These are phyloP conservation scores for Globisporangium okanoganense DNA, from an alignment of 352 stramenopile genomes.

Conservation along the genomic window DNA sequence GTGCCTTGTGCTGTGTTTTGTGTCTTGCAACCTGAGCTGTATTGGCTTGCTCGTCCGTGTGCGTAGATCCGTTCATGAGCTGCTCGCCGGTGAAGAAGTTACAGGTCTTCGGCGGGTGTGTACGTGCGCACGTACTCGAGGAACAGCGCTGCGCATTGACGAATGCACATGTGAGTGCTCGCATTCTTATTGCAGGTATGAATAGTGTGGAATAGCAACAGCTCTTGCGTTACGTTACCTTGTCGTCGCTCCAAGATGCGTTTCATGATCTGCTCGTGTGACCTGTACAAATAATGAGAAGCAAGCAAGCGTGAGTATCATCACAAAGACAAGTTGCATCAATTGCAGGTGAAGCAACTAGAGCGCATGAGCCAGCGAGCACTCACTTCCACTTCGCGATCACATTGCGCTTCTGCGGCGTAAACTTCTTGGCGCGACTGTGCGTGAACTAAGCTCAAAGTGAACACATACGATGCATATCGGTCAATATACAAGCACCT, in stretches of 20 bases:
- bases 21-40: no score
- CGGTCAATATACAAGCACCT: background rate
- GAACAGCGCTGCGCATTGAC: conserved; percentile 27
- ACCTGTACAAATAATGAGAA: conserved; percentile 18
- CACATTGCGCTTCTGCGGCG: conserved; percentile 29
- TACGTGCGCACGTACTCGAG: conserved; percentile 43
- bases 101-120: conserved; percentile 30
- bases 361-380: background rate
- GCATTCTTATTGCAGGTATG: background rate
- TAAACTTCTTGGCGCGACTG: conserved; percentile 31
- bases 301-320: background rate
- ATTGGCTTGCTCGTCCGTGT: no score
- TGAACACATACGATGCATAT: background rate
- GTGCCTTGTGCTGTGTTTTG: background rate
- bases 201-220: background rate
- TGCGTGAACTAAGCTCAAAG: conserved; percentile 32
- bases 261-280: conserved; percentile 33
- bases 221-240: conserved; percentile 16
- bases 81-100: no score
- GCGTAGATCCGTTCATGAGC: no score
- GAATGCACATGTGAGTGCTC: background rate
- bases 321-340: background rate
- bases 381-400: conserved; percentile 35
- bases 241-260: conserved; percentile 32
- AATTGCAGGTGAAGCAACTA: background rate